Evolutionary conservation across 1,284 basidiomycete species (phyloP), one percentile per base, ranked within the genome.

Genomic region (Schizopora paradoxa): DNA sequence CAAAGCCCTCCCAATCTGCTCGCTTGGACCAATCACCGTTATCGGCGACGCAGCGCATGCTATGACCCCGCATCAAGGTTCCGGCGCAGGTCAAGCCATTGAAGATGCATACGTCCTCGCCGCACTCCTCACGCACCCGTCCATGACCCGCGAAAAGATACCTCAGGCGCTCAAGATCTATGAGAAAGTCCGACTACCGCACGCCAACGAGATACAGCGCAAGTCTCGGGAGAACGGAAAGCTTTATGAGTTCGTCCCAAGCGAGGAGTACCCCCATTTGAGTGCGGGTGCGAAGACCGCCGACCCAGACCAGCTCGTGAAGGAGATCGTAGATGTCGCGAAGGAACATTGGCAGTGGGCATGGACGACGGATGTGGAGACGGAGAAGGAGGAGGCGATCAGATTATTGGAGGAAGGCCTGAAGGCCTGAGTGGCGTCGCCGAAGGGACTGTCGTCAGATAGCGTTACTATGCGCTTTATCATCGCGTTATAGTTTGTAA

Each of bases 1-100:
- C 16, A 51, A 53, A 11, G 56, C 60, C 4, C 45, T 69, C 11
- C 61, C 65, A 1, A 54, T 54, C 8, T 66, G 57, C 35, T 56
- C 55, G 2, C 44, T 54, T 8, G 60, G 56, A 1, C 53, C 48
- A 2, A 61, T 68, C 5, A 60, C 56, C 18, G 49, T 69, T 6
- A 43, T 68, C 6, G 68, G 66, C 11, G 66, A 69, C 36, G 60
- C 69, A 3, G 67, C 69, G 1, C 68, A 70, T 52, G 68, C 65
- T 1, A 69, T 70, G 65, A 61, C 63, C 3, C 67, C 67, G 0
- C 60, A 64, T 49, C 65, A 66, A 51, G 66, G 63, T 1, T 63
- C 67, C 14, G 67, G 68, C 7, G 67, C 61, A 5, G 66, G 67
- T 0, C 68, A 70, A 53, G 67, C 65, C 0, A 62, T 69, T 34